Evolutionary conservation across 306 rosid genomes (phyloP).

Genomic region (Oxytropis ochrocephala): DNA sequence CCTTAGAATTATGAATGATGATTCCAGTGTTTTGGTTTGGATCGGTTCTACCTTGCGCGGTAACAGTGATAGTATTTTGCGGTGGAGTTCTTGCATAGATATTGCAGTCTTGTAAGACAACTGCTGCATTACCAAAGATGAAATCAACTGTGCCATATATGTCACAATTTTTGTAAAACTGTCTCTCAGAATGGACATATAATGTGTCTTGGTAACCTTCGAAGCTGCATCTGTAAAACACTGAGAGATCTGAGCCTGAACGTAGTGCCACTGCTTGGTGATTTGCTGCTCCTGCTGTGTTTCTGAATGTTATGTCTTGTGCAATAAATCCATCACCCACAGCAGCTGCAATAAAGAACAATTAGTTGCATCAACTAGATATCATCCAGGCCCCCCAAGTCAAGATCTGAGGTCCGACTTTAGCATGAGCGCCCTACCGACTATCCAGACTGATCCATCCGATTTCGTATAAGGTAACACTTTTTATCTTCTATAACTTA

Average conservation of each 20-base stretch:
- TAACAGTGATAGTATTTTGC: constrained; percentile 48
- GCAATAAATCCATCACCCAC: constrained; percentile 71
- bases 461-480: neutral
- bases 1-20: constrained; percentile 43
- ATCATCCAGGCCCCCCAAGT: too few relatives aligned
- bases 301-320: constrained; percentile 64
- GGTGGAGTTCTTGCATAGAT: constrained; percentile 57
- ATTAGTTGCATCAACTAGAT: neutral
- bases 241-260: constrained; percentile 75
- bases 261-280: constrained; percentile 86
- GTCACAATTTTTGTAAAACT: constrained; percentile 68
- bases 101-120: constrained; percentile 62
- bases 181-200: constrained; percentile 59
- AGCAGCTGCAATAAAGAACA: constrained; percentile 33
- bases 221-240: constrained; percentile 57
- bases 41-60: constrained; percentile 66
- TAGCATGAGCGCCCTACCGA: too few relatives aligned
- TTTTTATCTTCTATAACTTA: neutral
- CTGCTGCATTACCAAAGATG: constrained; percentile 76
- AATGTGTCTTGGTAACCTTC: constrained; percentile 86
- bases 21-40: constrained; percentile 79
- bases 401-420: too few relatives aligned
- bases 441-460: too few relatives aligned
- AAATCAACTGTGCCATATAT: constrained; percentile 82
- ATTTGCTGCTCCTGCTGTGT: constrained; percentile 72